Percentiles rank a stretch among this genome's conserved stretches.
phyloP scores from a whole-genome alignment of 108 stramenopile species.

The Stephanodiscus minutulus region DNA sequence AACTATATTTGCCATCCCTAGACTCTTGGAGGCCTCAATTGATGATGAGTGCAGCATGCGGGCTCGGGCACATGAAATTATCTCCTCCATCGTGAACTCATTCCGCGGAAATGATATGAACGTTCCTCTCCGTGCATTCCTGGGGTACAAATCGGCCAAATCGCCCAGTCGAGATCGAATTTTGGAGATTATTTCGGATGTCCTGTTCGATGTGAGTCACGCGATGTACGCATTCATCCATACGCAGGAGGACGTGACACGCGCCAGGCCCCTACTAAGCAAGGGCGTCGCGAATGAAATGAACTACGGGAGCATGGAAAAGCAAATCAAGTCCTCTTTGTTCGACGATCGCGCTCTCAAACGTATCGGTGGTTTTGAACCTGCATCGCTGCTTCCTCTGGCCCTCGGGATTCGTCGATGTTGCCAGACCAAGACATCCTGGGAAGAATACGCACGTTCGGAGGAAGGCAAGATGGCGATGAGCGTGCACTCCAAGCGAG shows the following conservation, averaged over 20 bases:
- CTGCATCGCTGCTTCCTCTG: slow-evolving; percentile 45
- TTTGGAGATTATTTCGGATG: slow-evolving; percentile 35
- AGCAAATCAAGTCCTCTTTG: slow-evolving; percentile 21
- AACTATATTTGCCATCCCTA: slow-evolving; percentile 34
- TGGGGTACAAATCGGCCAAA: slow-evolving; percentile 53
- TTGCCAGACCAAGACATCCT: slow-evolving; percentile 18
- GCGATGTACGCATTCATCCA: slow-evolving; percentile 58
- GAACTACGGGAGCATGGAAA: slow-evolving; percentile 5
- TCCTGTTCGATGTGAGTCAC: slow-evolving; percentile 63
- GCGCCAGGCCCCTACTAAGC: no score
- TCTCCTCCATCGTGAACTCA: slow-evolving; percentile 20
- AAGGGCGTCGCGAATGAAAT: not conserved
- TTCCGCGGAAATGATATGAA: slow-evolving; percentile 20
- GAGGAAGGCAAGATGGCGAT: slow-evolving; percentile 24
- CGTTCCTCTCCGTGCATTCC: slow-evolving; percentile 37
- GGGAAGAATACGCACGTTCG: slow-evolving; percentile 46
- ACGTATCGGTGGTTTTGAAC: slow-evolving; percentile 49
- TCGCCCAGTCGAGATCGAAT: slow-evolving; percentile 30
- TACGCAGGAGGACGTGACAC: slow-evolving; percentile 37
- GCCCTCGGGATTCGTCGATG: slow-evolving; percentile 45
- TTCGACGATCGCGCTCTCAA: slow-evolving; percentile 47
- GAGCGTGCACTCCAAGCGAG: slow-evolving; percentile 11
- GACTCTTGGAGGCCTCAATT: slow-evolving; percentile 42
- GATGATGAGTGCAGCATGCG: slow-evolving; percentile 36
- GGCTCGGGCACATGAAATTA: slow-evolving; percentile 24